A percentile compares a stretch with the other conserved stretches of the same genome.
These are phyloP conservation scores for Myxozyma kluyveri DNA, from an alignment of 805 yeast genomes.

Conservation along the genomic window DNA sequence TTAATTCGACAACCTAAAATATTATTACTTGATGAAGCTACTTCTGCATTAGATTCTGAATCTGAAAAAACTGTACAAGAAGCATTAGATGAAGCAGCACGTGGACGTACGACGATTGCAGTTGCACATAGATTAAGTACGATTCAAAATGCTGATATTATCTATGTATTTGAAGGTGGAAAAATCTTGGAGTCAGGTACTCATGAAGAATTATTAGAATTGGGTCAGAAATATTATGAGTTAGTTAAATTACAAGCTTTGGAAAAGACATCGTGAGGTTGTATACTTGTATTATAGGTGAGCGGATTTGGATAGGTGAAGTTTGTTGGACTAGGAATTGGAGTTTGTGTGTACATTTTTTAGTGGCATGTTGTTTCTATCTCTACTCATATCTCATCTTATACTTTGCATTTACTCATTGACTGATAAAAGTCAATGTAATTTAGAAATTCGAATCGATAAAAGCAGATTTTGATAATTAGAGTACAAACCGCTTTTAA, in stretches of 20 bases:
- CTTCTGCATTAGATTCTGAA: constrained; percentile 52
- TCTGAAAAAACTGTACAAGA: constrained; percentile 66
- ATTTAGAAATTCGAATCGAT: too few species aligned
- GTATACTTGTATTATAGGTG: too few species aligned
- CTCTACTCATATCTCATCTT: too few species aligned
- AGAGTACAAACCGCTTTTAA: too few species aligned
- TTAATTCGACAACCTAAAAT: constrained; percentile 55
- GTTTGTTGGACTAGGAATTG: too few species aligned
- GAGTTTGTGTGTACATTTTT: too few species aligned
- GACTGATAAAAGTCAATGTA: too few species aligned
- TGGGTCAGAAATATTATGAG: constrained; percentile 41
- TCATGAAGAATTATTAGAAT: constrained; percentile 43
- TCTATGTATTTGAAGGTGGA: constrained; percentile 56
- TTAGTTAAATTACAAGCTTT: constrained; percentile 45
- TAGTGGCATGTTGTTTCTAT: too few species aligned
- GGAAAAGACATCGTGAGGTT: constrained; percentile 32
- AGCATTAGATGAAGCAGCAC: constrained; percentile 58
- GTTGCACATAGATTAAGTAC: constrained; percentile 73
- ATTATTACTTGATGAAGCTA: constrained; percentile 58
- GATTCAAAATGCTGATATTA: constrained; percentile 51
- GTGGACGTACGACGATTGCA: constrained; percentile 64
- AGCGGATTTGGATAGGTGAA: too few species aligned
- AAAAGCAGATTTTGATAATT: too few species aligned
- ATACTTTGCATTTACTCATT: too few species aligned
- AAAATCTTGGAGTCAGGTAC: constrained; percentile 52